Evolutionary conservation across 345 rosid species (phyloP).

Genomic region (Acer yangbiense): DNA sequence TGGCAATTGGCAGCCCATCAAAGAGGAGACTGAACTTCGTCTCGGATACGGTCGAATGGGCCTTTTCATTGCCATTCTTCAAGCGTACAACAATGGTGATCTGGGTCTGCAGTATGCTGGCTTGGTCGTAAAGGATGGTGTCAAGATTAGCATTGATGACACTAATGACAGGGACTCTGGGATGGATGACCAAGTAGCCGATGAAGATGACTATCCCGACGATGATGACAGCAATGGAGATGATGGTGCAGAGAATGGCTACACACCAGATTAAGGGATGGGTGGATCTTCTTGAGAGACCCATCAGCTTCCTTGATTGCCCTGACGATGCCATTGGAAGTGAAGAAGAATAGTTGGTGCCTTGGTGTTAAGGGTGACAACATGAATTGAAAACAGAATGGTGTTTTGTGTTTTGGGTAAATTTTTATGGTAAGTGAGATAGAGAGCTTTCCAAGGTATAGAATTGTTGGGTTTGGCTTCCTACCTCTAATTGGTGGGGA

Average conservation of each 20-base stretch:
- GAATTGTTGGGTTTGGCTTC: conserved; percentile 30
- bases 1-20: conserved; percentile 47
- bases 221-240: conserved; percentile 59
- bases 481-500: conserved; percentile 41
- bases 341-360: neutral
- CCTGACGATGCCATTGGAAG: neutral
- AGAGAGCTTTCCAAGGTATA: conserved; percentile 21
- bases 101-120: conserved; percentile 63
- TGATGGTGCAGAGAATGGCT: conserved; percentile 70
- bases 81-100: conserved; percentile 52
- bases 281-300: conserved; percentile 40
- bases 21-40: conserved; percentile 45
- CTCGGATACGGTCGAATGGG: conserved; percentile 61
- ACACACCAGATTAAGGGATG: conserved; percentile 67
- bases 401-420: conserved; percentile 13
- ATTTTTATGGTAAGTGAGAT: neutral
- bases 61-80: conserved; percentile 67
- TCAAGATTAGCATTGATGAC: conserved; percentile 62
- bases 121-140: conserved; percentile 37
- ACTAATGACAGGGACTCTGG: conserved; percentile 69
- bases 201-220: conserved; percentile 63
- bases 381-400: conserved; percentile 32
- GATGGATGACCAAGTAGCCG: conserved; percentile 76
- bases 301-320: neutral
- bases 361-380: conserved; percentile 15